These are phyloP conservation scores for Conidiobolus incongruus DNA, from an alignment of 371 early-diverging fungal genomes.

Conservation along the genomic window DNA sequence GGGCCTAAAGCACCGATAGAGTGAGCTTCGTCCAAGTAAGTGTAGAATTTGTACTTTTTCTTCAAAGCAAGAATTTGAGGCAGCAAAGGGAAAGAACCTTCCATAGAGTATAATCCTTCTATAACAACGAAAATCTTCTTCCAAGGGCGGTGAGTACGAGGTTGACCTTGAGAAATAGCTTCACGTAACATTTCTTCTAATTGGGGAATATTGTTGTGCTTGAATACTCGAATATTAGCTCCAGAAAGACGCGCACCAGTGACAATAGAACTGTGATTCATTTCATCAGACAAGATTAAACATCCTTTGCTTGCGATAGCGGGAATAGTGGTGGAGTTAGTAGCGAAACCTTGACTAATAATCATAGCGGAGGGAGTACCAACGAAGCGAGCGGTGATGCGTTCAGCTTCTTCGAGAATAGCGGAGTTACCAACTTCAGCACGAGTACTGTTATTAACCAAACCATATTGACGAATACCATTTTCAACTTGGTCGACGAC, in stretches of 20 bases:
- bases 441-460: constrained; percentile 36
- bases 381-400: constrained; percentile 85
- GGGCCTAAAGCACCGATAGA: constrained; percentile 94
- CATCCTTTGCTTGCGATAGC: constrained; percentile 77
- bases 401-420: constrained; percentile 64
- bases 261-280: constrained; percentile 95
- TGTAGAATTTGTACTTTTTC: constrained; percentile 89
- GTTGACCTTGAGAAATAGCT: constrained; percentile 95
- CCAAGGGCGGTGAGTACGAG: constrained; percentile 96
- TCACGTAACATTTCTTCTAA: constrained; percentile 75
- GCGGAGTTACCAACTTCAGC: constrained; percentile 41
- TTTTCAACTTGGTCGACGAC: constrained; percentile 84
- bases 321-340: constrained; percentile 93
- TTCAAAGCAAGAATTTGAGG: constrained; percentile 82
- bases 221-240: constrained; percentile 84
- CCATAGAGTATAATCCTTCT: constrained; percentile 99
- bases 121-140: constrained; percentile 95
- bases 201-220: constrained; percentile 70
- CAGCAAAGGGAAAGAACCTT: constrained; percentile 84
- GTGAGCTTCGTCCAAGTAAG: constrained; percentile 99
- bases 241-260: constrained; percentile 89
- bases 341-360: constrained; percentile 98
- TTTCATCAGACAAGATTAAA: constrained; percentile 90
- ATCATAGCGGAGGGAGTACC: constrained; percentile 87
- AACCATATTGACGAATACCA: constrained; percentile 31